Evolutionary conservation across 805 yeast species (phyloP), one percentile per base, ranked within the genome.

Genomic region (Monosporozyma unispora): DNA sequence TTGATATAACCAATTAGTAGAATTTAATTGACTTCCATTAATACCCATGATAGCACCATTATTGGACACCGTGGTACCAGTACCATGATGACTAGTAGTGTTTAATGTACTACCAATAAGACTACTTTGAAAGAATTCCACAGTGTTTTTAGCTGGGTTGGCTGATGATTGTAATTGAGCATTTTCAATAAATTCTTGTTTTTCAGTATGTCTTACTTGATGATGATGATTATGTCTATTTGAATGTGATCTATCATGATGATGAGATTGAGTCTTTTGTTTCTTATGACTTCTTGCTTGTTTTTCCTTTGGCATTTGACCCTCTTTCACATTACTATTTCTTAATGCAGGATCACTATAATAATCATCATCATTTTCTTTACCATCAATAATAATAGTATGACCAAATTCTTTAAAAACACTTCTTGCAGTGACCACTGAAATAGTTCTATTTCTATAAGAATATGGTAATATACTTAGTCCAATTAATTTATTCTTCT

Each of bases 341-440:
- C 62, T 68, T 18, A 70, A 66, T 2, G 77, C 71, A 45, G 67
- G 73, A 29, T 76, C 69, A 0, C 81, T 95, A 72, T 90, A 87
- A 65, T 90, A 93, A 66, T 93, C 99, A 69, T 93, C 99, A 11
- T 71, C 74, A 27, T 87, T 84, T 55, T 84, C 80, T 53, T 76
- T 78, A 41, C 99, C 99, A 48, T 87, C 84, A 19, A 79, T 76
- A 37, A 93, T 73, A 46, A 90, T 80, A 52, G 80, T 79, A 22
- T 96, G 86, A 4, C 99, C 99, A 72, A 93, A 91, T 68, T 90
- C 98, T 55, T 89, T 77, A 69, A 78, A 93, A 1, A 89, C 81
- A 14, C 95, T 82, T 50, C 95, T 78, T 0, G 99, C 97, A 5
- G 97, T 82, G 5, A 93, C 95, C 39, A 91, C 71, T 52, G 93